Evolutionary conservation across 2,329 filamentous ascomycete species (phyloP).

Genomic region (Cladosporium sp.): DNA sequence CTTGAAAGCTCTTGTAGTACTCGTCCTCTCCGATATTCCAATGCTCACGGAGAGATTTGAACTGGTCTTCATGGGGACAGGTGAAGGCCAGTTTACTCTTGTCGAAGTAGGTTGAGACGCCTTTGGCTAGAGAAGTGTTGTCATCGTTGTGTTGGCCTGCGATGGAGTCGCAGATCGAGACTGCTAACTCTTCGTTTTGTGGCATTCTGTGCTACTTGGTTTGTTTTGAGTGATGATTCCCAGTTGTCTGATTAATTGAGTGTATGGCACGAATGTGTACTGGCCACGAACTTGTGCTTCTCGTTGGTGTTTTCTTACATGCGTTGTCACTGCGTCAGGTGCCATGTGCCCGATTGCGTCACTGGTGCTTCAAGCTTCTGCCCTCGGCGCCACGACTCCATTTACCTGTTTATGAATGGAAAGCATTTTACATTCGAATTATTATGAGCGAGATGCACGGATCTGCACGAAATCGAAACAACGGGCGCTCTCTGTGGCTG

Average conservation of each 20-base stretch:
- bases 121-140: neutral
- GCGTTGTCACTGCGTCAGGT: neutral
- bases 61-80: conserved; percentile 46
- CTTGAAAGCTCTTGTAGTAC: conserved; percentile 56
- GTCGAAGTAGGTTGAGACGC: conserved; percentile 24
- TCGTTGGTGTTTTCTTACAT: neutral
- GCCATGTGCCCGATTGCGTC: neutral
- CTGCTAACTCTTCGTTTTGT: conserved; percentile 14
- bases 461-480: neutral
- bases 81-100: conserved; percentile 37
- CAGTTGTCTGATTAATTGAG: neutral
- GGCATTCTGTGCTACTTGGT: neutral
- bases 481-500: neutral
- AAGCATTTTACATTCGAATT: neutral
- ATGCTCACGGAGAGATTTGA: conserved; percentile 52
- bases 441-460: neutral
- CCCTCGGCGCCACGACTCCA: neutral
- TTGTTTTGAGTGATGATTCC: neutral
- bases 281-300: neutral
- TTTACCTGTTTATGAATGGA: neutral
- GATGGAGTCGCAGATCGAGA: conserved; percentile 14
- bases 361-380: neutral
- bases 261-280: neutral
- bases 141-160: conserved; percentile 7
- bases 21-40: conserved; percentile 58